phyloP scores from a whole-genome alignment of 2,329 filamentous ascomycete species.

The Arthrinium phaeospermum region DNA sequence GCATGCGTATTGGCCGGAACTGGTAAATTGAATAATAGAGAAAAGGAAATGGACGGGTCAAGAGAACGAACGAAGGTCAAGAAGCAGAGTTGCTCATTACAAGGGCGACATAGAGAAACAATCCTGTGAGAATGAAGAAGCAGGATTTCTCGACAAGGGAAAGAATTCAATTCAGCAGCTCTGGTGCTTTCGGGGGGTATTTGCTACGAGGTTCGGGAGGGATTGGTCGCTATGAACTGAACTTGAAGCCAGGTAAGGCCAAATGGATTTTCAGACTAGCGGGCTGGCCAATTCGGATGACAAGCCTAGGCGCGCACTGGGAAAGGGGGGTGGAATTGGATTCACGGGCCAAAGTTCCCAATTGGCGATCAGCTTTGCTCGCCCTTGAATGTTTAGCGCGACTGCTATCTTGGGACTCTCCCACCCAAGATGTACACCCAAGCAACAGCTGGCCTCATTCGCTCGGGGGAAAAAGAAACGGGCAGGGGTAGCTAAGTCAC shows the following conservation, averaged over 20 bases:
- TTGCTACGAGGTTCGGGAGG: background rate
- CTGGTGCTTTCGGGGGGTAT: background rate
- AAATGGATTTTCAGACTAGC: slow-evolving; percentile 6
- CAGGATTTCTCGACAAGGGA: background rate
- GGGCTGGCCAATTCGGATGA: slow-evolving; percentile 13
- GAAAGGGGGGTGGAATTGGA: slow-evolving; percentile 11
- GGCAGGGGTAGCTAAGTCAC: background rate
- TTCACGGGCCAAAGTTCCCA: slow-evolving; percentile 12
- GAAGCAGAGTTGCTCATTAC: slow-evolving; percentile 24
- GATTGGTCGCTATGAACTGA: background rate
- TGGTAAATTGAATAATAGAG: background rate
- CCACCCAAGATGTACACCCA: slow-evolving; percentile 2
- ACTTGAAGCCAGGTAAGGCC: slow-evolving; percentile 4
- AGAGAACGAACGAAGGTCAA: slow-evolving; percentile 27
- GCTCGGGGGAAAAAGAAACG: background rate
- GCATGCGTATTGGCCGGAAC: slow-evolving; percentile 18
- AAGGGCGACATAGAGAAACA: slow-evolving; percentile 19
- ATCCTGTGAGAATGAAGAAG: slow-evolving; percentile 6
- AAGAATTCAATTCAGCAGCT: background rate
- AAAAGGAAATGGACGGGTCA: slow-evolving; percentile 22
- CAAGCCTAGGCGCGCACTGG: background rate
- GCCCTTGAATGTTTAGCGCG: background rate
- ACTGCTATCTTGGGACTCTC: slow-evolving; percentile 9
- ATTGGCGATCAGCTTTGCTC: slow-evolving; percentile 7
- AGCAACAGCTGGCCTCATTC: slow-evolving; percentile 6